Conservation (phyloP, 495 filamentous ascomycete genomes). For the Annulohypoxylon stygium region DNA sequence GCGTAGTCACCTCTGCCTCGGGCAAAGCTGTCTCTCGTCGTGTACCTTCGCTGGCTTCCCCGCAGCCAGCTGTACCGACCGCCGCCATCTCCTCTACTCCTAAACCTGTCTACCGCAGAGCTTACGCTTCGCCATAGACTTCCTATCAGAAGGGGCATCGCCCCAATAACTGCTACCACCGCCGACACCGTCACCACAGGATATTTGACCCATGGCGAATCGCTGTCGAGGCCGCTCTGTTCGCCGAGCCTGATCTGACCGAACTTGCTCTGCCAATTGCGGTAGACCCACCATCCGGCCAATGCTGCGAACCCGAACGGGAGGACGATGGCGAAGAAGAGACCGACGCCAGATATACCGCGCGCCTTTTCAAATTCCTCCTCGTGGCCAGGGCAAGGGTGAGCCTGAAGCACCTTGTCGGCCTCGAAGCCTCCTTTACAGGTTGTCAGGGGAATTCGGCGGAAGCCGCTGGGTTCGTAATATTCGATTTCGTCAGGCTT, state of each 20-base stretch:
- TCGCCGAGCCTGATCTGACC: slow-evolving; percentile 89
- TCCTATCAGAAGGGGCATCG: slow-evolving; percentile 76
- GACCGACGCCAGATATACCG: slow-evolving; percentile 75
- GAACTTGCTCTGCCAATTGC: slow-evolving; percentile 89
- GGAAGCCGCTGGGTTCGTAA: slow-evolving; percentile 86
- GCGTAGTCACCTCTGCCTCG: slow-evolving; percentile 87
- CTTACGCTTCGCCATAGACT: slow-evolving; percentile 75
- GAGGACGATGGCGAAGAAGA: slow-evolving; percentile 87
- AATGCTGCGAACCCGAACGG: slow-evolving; percentile 76
- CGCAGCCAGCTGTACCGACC: slow-evolving; percentile 61
- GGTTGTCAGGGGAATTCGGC: slow-evolving; percentile 89
- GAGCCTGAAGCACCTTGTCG: slow-evolving; percentile 69
- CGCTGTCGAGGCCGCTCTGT: slow-evolving; percentile 68
- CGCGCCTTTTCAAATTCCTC: slow-evolving; percentile 80
- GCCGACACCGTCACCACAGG: slow-evolving; percentile 84
- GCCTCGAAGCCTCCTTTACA: slow-evolving; percentile 79
- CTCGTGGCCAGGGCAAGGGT: slow-evolving; percentile 81
- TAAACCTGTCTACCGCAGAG: slow-evolving; percentile 61
- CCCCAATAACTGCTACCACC: slow-evolving; percentile 77
- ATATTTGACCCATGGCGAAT: slow-evolving; percentile 78
- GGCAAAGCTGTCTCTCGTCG: slow-evolving; percentile 85
- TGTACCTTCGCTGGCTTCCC: slow-evolving; percentile 72
- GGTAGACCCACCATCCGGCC: slow-evolving; percentile 87
- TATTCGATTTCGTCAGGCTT: slow-evolving; percentile 78
- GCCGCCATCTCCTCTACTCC: slow-evolving; percentile 48